Percentiles rank a stretch among this genome's conserved stretches.
Conservation (phyloP, 1,284 basidiomycete genomes). For the Leccinum subfulvum region DNA sequence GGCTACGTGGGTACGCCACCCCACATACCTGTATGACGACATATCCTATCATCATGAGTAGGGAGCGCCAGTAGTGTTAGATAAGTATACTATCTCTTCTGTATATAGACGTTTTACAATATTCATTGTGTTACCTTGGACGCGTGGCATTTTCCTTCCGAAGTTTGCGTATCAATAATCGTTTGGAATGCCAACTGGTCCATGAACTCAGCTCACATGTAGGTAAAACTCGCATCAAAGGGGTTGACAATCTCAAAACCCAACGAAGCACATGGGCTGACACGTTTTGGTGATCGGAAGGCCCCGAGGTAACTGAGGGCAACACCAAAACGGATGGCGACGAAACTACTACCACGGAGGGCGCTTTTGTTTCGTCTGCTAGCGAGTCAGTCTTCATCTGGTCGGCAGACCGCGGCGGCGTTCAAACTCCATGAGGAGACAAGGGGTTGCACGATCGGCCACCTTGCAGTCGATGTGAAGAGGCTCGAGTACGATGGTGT, state of each 20-base stretch:
- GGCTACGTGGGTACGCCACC: background rate
- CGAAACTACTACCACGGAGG: too few relatives aligned
- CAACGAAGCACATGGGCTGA: too few relatives aligned
- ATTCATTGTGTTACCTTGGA: background rate
- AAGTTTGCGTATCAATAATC: too few relatives aligned
- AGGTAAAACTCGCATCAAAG: background rate
- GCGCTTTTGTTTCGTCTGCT: background rate
- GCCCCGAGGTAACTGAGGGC: too few relatives aligned
- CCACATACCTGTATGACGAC: background rate
- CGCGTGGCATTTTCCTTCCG: background rate
- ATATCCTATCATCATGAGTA: background rate
- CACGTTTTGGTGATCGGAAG: too few relatives aligned
- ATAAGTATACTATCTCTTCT: background rate
- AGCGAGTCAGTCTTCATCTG: background rate
- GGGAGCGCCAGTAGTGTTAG: background rate
- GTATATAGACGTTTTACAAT: background rate
- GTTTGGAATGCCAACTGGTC: background rate
- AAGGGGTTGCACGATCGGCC: background rate
- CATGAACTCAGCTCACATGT: background rate
- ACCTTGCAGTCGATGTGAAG: background rate
- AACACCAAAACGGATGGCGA: too few relatives aligned
- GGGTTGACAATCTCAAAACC: background rate
- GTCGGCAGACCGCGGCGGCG: background rate
- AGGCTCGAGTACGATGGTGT: background rate
- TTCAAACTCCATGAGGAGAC: background rate